phyloP scores from a whole-genome alignment of 164 flowering plant species.

The Aristolochia contorta region DNA sequence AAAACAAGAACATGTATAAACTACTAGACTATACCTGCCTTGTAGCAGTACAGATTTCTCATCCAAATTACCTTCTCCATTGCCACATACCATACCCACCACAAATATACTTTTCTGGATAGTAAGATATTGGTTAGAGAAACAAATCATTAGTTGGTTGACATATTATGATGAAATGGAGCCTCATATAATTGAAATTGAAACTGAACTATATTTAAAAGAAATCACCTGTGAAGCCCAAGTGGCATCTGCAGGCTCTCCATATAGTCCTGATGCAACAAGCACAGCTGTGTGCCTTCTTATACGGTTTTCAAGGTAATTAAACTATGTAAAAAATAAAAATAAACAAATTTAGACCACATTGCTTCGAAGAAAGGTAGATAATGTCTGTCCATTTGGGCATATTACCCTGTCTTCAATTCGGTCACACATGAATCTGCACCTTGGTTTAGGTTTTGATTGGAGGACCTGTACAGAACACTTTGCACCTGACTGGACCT shows the following conservation, averaged over 20 bases:
- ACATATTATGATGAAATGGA: neutral
- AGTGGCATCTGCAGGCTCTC: conserved; percentile 73
- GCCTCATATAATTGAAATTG: no score
- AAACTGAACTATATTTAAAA: neutral
- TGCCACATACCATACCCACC: conserved; percentile 94
- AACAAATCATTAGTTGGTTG: no score
- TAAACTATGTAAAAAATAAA: conserved; percentile 39
- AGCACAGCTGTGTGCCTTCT: conserved; percentile 34
- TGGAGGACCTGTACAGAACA: conserved; percentile 61
- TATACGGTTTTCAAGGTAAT: conserved; percentile 68
- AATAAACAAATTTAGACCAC: conserved; percentile 2
- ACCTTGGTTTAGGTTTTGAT: conserved; percentile 53
- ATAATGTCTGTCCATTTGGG: neutral
- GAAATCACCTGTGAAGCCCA: conserved; percentile 77
- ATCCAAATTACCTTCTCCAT: conserved; percentile 85
- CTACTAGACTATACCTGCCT: conserved; percentile 52
- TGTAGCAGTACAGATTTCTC: conserved; percentile 85
- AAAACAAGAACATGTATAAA: neutral
- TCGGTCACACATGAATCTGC: conserved; percentile 88
- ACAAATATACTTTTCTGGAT: conserved; percentile 69
- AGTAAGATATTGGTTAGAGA: neutral
- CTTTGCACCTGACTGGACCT: conserved; percentile 41
- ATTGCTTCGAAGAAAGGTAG: neutral
- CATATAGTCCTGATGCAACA: conserved; percentile 45
- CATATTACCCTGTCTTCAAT: conserved; percentile 71